Base-by-base conservation (phyloP, 1,284 basidiomycete genomes). In the Ustilago crameri region DNA sequence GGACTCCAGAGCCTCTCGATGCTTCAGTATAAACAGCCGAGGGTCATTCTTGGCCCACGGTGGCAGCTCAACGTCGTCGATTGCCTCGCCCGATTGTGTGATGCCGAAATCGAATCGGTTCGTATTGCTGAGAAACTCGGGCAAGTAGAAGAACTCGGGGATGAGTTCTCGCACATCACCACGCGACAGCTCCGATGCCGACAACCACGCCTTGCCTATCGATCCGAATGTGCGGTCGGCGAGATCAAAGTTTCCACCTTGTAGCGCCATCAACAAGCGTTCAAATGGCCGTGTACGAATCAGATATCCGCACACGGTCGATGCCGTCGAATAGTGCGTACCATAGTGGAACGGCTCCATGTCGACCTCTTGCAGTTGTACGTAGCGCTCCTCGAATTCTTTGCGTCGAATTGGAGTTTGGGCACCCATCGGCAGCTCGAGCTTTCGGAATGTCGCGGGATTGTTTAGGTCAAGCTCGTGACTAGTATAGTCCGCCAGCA, bases 151-250 rank as follows among this genome's bases (percentile, higher is more conserved):
- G 84, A 96, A 95, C 80, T 97, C 94, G 0, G 94, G 93, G 22
- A 96, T 93, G 20, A 98, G 87, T 80, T 98, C 95, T 62, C 95
- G 88, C 10, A 98, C 95, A 83, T 98, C 95, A 14, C 94, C 94
- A 56, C 94, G 88, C 55, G 93, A 88, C 71, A 95, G 93, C 46
- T 88, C 86, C 0, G 93, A 91, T 32, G 94, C 93, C 26, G 93
- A 95, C 47, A 89, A 87, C 85, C 92, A 96, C 1, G 94, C 88
- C 64, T 91, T 86, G 34, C 88, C 62, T 20, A 81, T 85, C 23
- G 73, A 93, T 86, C 88, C 90, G 84, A 98, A 98, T 14, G 96
- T 85, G 23, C 95, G 87, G 85, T 97, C 94, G 0, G 95, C 93
- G n/a, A 96, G 85, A 85, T 97, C 95, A 89, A 94, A 97, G 75